These are phyloP conservation scores for Asterella californica DNA, from an alignment of 225 moss, liverwort and hornwort genomes.

Conservation along the genomic window DNA sequence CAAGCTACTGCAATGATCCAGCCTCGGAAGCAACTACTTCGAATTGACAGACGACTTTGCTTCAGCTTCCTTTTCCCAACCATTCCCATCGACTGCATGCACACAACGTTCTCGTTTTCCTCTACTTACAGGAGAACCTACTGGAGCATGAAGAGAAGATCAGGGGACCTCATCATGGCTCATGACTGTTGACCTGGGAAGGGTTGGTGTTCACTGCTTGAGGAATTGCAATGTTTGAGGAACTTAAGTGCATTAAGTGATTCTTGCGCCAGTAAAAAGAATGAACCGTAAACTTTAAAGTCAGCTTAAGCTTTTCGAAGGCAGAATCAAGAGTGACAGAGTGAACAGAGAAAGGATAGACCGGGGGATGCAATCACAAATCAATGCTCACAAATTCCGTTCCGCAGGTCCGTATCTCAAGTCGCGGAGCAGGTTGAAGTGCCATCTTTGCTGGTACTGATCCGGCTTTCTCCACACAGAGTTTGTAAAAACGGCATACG, in stretches of 20 bases:
- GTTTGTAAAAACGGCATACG: conserved; percentile 53
- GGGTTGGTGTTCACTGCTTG: too few species aligned
- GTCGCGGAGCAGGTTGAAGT: conserved; percentile 51
- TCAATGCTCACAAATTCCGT: conserved; percentile 72
- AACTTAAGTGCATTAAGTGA: too few species aligned
- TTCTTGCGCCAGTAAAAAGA: not conserved
- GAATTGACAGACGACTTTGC: not conserved
- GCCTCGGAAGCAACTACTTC: not conserved
- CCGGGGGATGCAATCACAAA: not conserved
- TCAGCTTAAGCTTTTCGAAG: not conserved
- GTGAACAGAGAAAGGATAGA: not conserved
- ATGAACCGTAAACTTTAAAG: not conserved
- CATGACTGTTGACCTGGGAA: too few species aligned
- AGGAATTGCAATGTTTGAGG: too few species aligned
- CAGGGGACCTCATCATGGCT: not conserved
- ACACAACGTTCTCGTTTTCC: not conserved
- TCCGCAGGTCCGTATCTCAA: conserved; percentile 55
- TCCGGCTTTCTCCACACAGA: conserved; percentile 43
- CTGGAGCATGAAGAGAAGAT: too few species aligned
- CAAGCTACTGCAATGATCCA: not conserved
- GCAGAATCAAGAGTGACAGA: not conserved
- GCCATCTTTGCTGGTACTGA: conserved; percentile 30
- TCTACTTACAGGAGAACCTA: not conserved
- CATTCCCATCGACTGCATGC: not conserved
- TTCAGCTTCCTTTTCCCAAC: not conserved